Base-by-base conservation (phyloP, 306 rosid genomes). In the Ochetophila trinervis region DNA sequence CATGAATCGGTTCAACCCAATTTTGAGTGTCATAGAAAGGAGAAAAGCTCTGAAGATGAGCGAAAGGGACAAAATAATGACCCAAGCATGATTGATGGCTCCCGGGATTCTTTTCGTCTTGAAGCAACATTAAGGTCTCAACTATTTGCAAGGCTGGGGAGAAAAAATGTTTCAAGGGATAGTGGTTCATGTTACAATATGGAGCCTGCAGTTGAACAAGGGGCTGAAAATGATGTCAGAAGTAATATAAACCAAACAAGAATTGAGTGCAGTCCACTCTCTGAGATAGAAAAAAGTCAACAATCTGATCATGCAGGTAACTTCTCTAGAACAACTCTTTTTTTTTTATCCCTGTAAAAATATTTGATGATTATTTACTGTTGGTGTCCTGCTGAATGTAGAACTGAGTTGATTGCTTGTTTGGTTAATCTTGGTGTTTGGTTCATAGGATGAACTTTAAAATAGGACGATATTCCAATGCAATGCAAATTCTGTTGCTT, bases 101-200 rank as follows among this genome's bases (percentile, higher is more conserved):
- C 87, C 35, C 76, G 79, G 70, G 95, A 89, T 77, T 68, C 95
- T 65, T 78, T 89, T 79, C 89, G 79, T 77, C 95, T 92, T 49
- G 98, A 92, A 84, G 91, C 86, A 76, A 74, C 78, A 36, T 80
- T 92, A 70, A 87, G 98, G 83, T 85, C 95, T 45, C 76, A 88
- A 70, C 82, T 92, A 60, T 80, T 87, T 89, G 93, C 91, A 63
- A 83, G 81, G 63, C 68, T 87, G 36, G 88, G 87, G 53, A 64
- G 80, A 64, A 85, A 80, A 74, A 65, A 72, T 22, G 70, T 66
- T 44, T 71, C 72, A 18, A 79, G 84, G 73, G 66, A 66, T 45
- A 45, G 64, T 65, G 65, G 66, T 75, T 59, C 80, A 21, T 76
- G 78, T 66, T 53, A 75, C 65, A 72, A 63, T 76, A 64, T 63